Conservation (phyloP, 176 grass and related monocot species). For the barley (Hordeum vulgare) region MorexV3_pseudomolecules_assembly NC_058520.1:128655978-128656477, state of each 20-base stretch:
- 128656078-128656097: background rate
- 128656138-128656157: too few species aligned
- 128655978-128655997: background rate
- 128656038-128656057: background rate
- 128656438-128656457: background rate
- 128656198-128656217: background rate
- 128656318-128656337: background rate
- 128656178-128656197: background rate
- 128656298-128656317: conserved; percentile 28
- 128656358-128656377: background rate
- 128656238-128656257: background rate
- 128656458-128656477: background rate
- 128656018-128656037: background rate
- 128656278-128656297: background rate
- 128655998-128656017: background rate
- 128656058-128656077: background rate
- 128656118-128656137: conserved; percentile 25
- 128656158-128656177: background rate
- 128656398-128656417: background rate
- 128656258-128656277: background rate
- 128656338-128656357: background rate
- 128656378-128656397: background rate
- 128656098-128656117: background rate
- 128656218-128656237: background rate
- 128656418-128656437: background rate